A percentile compares a stretch with the other conserved stretches of the same genome.
Evolutionary conservation across 2,329 filamentous ascomycete species (phyloP).

Genomic region (Myriangium duriaei): DNA sequence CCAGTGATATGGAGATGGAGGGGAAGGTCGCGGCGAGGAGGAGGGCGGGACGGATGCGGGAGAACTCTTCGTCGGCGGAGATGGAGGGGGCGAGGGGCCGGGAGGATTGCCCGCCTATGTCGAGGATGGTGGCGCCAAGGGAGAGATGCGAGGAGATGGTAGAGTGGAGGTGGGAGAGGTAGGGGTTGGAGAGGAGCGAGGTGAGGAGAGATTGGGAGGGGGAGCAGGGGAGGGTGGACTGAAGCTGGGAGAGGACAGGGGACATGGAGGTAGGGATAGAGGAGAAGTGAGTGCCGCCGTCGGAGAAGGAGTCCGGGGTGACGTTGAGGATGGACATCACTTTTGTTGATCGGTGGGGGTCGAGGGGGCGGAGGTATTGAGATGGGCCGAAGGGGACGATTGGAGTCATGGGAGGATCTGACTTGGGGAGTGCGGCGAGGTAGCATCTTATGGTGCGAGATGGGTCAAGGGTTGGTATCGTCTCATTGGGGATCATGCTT

Average conservation of each 20-base stretch:
- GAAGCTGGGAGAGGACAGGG: background rate
- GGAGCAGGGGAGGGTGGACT: background rate
- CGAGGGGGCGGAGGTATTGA: constrained; percentile 46
- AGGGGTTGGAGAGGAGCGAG: background rate
- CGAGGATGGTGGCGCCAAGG: constrained; percentile 69
- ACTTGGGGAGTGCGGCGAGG: constrained; percentile 1
- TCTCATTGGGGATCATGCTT: constrained; percentile 31
- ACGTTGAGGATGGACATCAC: constrained; percentile 93
- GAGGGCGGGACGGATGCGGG: constrained; percentile 70
- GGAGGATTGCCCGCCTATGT: constrained; percentile 88
- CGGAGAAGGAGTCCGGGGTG: constrained; percentile 94
- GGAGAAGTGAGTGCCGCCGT: constrained; percentile 48
- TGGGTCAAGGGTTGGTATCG: constrained; percentile 21
- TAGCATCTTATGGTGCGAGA: constrained; percentile 7
- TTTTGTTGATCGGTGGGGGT: constrained; percentile 48
- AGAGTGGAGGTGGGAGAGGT: background rate
- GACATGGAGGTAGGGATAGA: background rate
- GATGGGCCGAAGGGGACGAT: constrained; percentile 27
- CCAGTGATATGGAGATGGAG: constrained; percentile 58
- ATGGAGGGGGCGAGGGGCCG: constrained; percentile 63
- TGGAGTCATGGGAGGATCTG: constrained; percentile 22
- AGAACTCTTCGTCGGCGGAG: constrained; percentile 58
- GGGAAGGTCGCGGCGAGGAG: constrained; percentile 48
- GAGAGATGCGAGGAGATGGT: constrained; percentile 52
- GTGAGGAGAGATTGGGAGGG: background rate